Evolutionary conservation across 495 filamentous ascomycete genomes (phyloP), one percentile per base, ranked within the genome.

Genomic region (Penicillium arizonense): DNA sequence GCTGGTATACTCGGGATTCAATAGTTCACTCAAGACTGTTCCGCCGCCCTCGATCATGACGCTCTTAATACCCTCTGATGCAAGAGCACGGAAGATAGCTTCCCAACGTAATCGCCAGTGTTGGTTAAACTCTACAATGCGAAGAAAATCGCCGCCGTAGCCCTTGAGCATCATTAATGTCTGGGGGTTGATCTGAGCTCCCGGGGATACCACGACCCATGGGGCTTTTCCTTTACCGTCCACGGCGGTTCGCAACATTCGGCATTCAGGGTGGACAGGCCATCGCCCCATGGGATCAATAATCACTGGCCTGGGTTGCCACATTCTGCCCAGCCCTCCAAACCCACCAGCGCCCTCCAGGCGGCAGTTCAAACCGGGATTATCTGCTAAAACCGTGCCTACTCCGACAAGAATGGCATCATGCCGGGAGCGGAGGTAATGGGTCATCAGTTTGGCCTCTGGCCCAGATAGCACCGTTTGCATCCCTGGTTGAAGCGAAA

Each of bases 41-140:
- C 82, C 90, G 13, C 91, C 91, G 0, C 91, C 91, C 68, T 96
- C 91, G 35, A 96, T 77, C 91, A 96, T 96, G 24, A 96, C 78
- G 58, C 89, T 93, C 21, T 78, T 74, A 50, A 95, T 71, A 0
- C 86, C 86, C 51, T 87, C 76, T 7, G 69, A 69, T 42, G 67
- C 69, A 12, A 93, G 62, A 18, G 72, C 74, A 33, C 68, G 65
- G 10, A 94, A 68, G 20, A 96, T 75, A 35, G 73, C 73, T 38
- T 70, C 70, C 90, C 90, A 95, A 5, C 72, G 63, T 32, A 85
- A 55, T 44, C 76, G 68, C 74, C 72, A 77, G 45, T 74, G 65
- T 28, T 73, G 70, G 45, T 77, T 77, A 50, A 76, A 79, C 41
- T 77, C 72, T 47, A 75, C 66, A 30, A 79, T 73, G 33, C 70